Conservation (phyloP, 2,329 filamentous ascomycete species). For the Fusarium sp. region DNA sequence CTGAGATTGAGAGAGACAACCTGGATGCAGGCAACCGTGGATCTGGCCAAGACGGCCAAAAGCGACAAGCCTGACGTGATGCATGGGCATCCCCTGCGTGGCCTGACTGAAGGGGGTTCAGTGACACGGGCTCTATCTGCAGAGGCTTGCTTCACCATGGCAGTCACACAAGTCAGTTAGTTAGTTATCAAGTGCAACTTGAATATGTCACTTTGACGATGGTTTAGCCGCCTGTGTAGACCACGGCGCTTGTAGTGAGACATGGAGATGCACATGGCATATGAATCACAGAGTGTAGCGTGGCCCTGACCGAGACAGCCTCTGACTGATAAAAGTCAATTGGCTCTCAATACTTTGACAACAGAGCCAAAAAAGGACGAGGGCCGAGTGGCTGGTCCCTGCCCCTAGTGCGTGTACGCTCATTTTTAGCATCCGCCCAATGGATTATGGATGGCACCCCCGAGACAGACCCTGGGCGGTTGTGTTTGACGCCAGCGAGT, state of each 20-base stretch:
- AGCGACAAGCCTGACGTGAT: constrained; percentile 18
- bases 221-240: background rate
- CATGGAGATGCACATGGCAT: background rate
- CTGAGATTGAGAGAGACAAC: constrained; percentile 21
- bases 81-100: constrained; percentile 2
- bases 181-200: background rate
- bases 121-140: constrained; percentile 22
- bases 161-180: constrained; percentile 4
- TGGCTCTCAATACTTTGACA: background rate
- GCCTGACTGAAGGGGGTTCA: constrained; percentile 26
- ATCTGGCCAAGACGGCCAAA: constrained; percentile 23
- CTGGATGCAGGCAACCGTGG: background rate
- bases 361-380: constrained; percentile 4
- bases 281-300: background rate
- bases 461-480: constrained; percentile 3
- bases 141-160: constrained; percentile 13
- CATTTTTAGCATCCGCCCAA: constrained; percentile 39
- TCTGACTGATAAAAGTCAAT: background rate
- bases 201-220: background rate
- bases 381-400: constrained; percentile 4
- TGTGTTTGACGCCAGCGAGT: constrained; percentile 20
- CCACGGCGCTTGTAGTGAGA: constrained; percentile 11
- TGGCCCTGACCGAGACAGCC: constrained; percentile 7
- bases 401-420: background rate
- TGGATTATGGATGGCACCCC: no score